These are phyloP conservation scores for Dipteronia dyeriana DNA, from an alignment of 345 rosid genomes.

Conservation along the genomic window DNA sequence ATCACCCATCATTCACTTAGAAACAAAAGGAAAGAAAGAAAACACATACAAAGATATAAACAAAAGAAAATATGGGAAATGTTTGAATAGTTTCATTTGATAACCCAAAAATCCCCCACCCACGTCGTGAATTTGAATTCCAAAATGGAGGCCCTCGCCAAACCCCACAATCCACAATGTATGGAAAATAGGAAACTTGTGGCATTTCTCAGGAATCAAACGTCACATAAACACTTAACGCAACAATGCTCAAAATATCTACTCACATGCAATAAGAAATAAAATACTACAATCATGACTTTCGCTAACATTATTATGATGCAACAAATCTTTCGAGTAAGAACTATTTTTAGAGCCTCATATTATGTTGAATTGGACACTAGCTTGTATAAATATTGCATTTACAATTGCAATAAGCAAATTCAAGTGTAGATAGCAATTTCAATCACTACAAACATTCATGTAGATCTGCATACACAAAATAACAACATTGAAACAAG, in stretches of 20 bases:
- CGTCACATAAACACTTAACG: neutral
- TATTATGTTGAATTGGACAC: neutral
- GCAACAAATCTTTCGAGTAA: neutral
- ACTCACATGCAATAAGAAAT: neutral
- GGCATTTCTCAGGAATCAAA: neutral
- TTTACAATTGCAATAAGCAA: neutral
- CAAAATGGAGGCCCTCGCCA: neutral
- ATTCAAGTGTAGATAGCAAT: neutral
- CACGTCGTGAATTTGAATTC: neutral
- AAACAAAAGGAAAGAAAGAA: neutral
- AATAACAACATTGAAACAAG: neutral
- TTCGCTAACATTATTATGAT: neutral
- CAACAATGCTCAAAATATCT: conserved; percentile 1
- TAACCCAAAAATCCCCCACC: neutral
- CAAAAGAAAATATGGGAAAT: neutral
- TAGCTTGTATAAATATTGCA: neutral
- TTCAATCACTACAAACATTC: neutral
- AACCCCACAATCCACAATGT: neutral
- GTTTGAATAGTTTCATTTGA: neutral
- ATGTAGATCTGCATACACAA: neutral
- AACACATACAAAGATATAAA: neutral
- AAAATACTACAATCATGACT: neutral
- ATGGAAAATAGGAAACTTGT: neutral
- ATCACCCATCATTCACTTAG: neutral
- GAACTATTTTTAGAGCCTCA: neutral